Percentiles rank a stretch among this genome's conserved stretches.
These are phyloP conservation scores for Biscutella laevigata DNA, from an alignment of 441 rosid species.

Conservation along the genomic window DNA sequence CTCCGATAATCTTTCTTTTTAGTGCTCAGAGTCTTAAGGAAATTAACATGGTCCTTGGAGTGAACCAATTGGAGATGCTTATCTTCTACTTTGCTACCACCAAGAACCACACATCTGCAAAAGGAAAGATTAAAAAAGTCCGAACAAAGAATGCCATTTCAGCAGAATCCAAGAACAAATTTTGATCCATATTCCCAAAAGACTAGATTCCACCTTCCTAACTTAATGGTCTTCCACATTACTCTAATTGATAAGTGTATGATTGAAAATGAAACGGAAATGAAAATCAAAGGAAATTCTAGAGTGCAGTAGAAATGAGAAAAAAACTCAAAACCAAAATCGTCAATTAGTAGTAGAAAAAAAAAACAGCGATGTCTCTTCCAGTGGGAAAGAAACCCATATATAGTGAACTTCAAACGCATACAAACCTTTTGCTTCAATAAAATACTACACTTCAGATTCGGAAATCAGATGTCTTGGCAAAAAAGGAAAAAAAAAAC, in stretches of 20 bases:
- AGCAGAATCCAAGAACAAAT: neutral
- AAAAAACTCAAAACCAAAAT: neutral
- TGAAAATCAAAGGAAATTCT: neutral
- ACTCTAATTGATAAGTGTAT: neutral
- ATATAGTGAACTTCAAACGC: too few relatives aligned
- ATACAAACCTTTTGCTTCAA: too few relatives aligned
- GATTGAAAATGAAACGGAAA: neutral
- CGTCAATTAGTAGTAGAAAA: neutral
- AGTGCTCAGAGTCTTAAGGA: slow-evolving; percentile 61
- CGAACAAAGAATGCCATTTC: neutral
- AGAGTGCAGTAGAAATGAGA: neutral
- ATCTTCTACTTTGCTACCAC: slow-evolving; percentile 59
- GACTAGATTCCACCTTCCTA: neutral
- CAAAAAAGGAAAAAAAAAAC: too few relatives aligned
- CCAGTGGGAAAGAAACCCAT: neutral
- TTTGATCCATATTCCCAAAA: neutral
- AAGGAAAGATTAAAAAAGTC: neutral
- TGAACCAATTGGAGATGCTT: slow-evolving; percentile 52
- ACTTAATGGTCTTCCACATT: neutral
- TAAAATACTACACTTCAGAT: too few relatives aligned
- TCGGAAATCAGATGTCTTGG: too few relatives aligned
- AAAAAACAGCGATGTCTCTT: too few relatives aligned
- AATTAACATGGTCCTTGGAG: slow-evolving; percentile 48
- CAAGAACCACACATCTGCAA: slow-evolving; percentile 67
- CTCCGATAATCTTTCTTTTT: slow-evolving; percentile 42